Evolutionary conservation across 2,329 filamentous ascomycete species (phyloP).

Genomic region (Pseudogymnoascus sp.): DNA sequence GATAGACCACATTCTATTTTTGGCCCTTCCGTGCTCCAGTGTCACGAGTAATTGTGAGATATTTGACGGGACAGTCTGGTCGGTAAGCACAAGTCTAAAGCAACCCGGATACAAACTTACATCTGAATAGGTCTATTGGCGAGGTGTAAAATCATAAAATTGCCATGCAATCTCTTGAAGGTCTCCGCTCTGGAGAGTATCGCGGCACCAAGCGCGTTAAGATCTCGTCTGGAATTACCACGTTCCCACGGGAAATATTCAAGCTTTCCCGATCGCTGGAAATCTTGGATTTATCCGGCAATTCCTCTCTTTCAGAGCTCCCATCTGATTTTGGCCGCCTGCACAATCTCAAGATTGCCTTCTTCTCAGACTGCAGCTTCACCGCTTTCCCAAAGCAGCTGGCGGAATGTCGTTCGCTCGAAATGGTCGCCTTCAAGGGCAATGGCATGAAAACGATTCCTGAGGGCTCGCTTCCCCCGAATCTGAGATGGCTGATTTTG

Average conservation of each 20-base stretch:
- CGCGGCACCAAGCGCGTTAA: constrained; percentile 24
- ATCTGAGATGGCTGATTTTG: constrained; percentile 40
- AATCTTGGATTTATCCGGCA: constrained; percentile 42
- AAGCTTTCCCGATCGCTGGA: constrained; percentile 35
- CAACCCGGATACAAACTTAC: constrained; percentile 2
- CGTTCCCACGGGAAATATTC: constrained; percentile 35
- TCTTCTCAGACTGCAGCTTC: constrained; percentile 41
- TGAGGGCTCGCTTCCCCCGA: constrained; percentile 35
- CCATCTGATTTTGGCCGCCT: constrained; percentile 33
- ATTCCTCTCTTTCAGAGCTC: constrained; percentile 33
- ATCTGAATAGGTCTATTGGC: background rate
- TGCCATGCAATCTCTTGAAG: constrained; percentile 14
- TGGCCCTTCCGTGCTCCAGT: background rate
- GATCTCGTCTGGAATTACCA: constrained; percentile 19
- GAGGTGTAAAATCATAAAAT: background rate
- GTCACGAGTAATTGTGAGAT: constrained; percentile 3
- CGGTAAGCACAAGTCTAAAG: background rate
- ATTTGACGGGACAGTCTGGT: background rate
- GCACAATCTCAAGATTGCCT: constrained; percentile 37
- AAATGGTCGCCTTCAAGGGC: constrained; percentile 41
- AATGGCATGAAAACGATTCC: constrained; percentile 38
- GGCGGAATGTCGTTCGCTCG: constrained; percentile 36
- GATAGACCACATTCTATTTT: constrained; percentile 1
- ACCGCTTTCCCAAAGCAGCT: constrained; percentile 35
- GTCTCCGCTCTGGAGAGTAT: constrained; percentile 19